Evolutionary conservation across 2,329 filamentous ascomycete genomes (phyloP).

Genomic region (Trichophyton benhamiae): DNA sequence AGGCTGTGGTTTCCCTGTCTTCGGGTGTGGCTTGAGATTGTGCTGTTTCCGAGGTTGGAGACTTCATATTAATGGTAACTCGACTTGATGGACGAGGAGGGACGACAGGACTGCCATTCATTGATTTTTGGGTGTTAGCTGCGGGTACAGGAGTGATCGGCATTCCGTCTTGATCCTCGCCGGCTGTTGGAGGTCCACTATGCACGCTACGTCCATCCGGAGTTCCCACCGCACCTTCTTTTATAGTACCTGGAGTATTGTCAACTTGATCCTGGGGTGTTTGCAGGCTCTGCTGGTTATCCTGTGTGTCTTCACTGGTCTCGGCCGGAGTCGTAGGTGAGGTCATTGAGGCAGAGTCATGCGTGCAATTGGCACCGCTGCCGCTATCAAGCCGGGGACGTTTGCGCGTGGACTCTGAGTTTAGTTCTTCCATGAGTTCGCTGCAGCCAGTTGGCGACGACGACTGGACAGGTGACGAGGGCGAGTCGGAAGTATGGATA

Average conservation of each 20-base stretch:
- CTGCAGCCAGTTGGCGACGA: constrained; percentile 14
- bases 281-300: not conserved
- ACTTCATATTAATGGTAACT: constrained; percentile 38
- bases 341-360: constrained; percentile 26
- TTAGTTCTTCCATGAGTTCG: constrained; percentile 31
- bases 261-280: not conserved
- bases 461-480: constrained; percentile 20
- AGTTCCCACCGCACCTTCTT: not conserved
- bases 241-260: not conserved
- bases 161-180: not conserved
- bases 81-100: constrained; percentile 29
- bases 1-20: not conserved
- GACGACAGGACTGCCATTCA: constrained; percentile 4
- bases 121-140: not conserved
- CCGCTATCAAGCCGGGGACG: constrained; percentile 38
- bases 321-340: constrained; percentile 17
- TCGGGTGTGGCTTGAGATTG: not conserved
- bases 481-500: not conserved
- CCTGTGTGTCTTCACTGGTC: not conserved
- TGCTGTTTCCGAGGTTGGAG: constrained; percentile 8
- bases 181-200: not conserved
- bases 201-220: not conserved
- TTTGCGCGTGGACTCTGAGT: constrained; percentile 32
- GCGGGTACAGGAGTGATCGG: not conserved
- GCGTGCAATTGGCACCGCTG: constrained; percentile 18